These are phyloP conservation scores for Furculomyces boomerangus DNA, from an alignment of 371 early-diverging fungal species.

Conservation along the genomic window DNA sequence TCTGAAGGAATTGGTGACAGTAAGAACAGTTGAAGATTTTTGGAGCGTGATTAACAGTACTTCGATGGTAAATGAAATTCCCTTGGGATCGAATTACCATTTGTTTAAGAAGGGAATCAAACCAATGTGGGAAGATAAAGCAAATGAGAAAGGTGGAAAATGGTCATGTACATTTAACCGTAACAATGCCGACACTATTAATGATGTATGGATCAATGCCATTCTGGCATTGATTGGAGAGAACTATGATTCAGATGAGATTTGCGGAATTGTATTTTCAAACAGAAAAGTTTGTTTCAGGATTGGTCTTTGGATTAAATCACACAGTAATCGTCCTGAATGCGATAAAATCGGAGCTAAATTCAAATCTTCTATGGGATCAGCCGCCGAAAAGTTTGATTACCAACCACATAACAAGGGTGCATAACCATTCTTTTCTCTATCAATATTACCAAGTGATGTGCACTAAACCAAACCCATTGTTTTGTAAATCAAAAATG, in stretches of 20 bases:
- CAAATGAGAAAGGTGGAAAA: slow-evolving; percentile 90
- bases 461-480: too few relatives aligned
- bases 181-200: slow-evolving; percentile 53
- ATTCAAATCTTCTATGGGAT: slow-evolving; percentile 14
- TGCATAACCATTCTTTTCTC: too few relatives aligned
- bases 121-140: slow-evolving; percentile 99
- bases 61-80: slow-evolving; percentile 56
- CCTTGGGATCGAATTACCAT: slow-evolving; percentile 77
- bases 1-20: slow-evolving; percentile 66
- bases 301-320: slow-evolving; percentile 79
- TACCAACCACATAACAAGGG: background rate
- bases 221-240: slow-evolving; percentile 87
- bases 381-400: background rate
- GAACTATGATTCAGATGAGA: slow-evolving; percentile 57
- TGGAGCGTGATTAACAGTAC: slow-evolving; percentile 86
- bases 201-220: slow-evolving; percentile 70
- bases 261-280: slow-evolving; percentile 83
- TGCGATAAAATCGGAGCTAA: slow-evolving; percentile 17
- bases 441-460: too few relatives aligned
- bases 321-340: slow-evolving; percentile 39
- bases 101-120: slow-evolving; percentile 91
- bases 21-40: slow-evolving; percentile 87
- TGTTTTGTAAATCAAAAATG: too few relatives aligned
- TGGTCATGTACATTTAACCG: slow-evolving; percentile 75
- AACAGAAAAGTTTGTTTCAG: slow-evolving; percentile 65